Conservation (phyloP, 2,329 filamentous ascomycete genomes). For the Trichoderma sp. region DNA sequence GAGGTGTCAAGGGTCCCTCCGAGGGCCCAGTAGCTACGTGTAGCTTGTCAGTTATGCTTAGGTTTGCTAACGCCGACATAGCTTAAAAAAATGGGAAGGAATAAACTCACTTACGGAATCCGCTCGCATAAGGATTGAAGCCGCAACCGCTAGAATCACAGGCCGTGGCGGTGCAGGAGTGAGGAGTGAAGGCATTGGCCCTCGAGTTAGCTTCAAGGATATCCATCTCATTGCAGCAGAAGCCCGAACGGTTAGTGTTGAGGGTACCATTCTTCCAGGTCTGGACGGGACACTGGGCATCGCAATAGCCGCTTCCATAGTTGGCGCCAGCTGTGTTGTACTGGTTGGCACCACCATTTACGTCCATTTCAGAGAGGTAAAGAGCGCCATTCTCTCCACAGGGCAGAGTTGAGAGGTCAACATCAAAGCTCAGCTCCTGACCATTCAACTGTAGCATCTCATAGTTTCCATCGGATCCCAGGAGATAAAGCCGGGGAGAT, state of each 20-base stretch:
- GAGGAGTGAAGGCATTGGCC: constrained; percentile 45
- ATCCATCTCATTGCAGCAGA: constrained; percentile 55
- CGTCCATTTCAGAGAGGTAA: constrained; percentile 55
- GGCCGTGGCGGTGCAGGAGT: constrained; percentile 43
- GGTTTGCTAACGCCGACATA: background rate
- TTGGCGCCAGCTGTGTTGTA: constrained; percentile 56
- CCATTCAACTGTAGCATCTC: constrained; percentile 58
- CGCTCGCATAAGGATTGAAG: constrained; percentile 41
- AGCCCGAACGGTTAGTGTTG: constrained; percentile 30
- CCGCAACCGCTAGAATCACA: constrained; percentile 45
- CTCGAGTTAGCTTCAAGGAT: constrained; percentile 53
- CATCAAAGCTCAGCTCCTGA: constrained; percentile 63
- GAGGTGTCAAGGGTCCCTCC: constrained; percentile 35
- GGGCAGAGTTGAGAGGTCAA: constrained; percentile 60
- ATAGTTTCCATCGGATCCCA: constrained; percentile 54
- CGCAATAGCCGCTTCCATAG: constrained; percentile 63
- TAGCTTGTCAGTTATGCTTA: background rate
- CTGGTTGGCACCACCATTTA: constrained; percentile 56
- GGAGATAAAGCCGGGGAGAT: constrained; percentile 54
- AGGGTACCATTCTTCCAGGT: constrained; percentile 50
- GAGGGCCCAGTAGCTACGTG: constrained; percentile 33
- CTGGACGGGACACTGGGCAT: constrained; percentile 54
- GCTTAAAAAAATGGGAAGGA: background rate
- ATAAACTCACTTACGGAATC: constrained; percentile 22
- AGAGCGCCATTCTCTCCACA: constrained; percentile 67